Evolutionary conservation across 2,329 filamentous ascomycete genomes (phyloP).

Genomic region (Trichoderma koningiopsis): DNA sequence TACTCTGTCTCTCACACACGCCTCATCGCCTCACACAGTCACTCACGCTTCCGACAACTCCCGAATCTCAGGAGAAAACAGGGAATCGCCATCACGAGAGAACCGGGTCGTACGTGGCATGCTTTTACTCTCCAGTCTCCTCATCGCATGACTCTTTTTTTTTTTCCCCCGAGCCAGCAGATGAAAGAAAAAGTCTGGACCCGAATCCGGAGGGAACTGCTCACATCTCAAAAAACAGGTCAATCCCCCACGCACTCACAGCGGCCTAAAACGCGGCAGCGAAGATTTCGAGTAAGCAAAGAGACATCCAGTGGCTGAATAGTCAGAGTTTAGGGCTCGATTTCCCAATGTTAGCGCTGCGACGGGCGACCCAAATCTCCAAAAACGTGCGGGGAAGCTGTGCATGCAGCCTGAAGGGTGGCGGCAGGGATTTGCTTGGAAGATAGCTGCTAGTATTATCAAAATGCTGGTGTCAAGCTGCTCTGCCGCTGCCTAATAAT

Average conservation of each 20-base stretch:
- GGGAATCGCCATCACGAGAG: not conserved
- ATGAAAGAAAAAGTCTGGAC: not conserved
- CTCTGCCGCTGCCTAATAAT: not conserved
- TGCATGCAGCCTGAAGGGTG: not conserved
- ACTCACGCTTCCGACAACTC: not conserved
- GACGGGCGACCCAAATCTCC: not conserved
- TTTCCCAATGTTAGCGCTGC: not conserved
- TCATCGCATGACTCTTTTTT: not conserved
- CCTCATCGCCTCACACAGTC: not conserved
- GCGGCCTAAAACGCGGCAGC: not conserved
- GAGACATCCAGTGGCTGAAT: constrained; percentile 8
- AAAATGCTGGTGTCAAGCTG: not conserved
- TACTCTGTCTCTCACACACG: not conserved
- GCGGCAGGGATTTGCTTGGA: constrained; percentile 13
- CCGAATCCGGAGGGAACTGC: not conserved
- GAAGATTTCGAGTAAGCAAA: not conserved
- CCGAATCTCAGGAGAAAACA: not conserved
- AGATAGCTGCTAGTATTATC: not conserved
- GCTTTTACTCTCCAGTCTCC: not conserved
- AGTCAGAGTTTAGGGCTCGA: constrained; percentile 22
- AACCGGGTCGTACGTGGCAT: not conserved
- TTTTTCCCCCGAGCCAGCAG: not conserved
- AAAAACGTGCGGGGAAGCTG: constrained; percentile 19
- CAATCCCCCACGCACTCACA: constrained; percentile 20
- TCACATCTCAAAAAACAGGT: not conserved